phyloP scores from a whole-genome alignment of 2,329 filamentous ascomycete genomes.

The Parastagonospora nodorum region DNA sequence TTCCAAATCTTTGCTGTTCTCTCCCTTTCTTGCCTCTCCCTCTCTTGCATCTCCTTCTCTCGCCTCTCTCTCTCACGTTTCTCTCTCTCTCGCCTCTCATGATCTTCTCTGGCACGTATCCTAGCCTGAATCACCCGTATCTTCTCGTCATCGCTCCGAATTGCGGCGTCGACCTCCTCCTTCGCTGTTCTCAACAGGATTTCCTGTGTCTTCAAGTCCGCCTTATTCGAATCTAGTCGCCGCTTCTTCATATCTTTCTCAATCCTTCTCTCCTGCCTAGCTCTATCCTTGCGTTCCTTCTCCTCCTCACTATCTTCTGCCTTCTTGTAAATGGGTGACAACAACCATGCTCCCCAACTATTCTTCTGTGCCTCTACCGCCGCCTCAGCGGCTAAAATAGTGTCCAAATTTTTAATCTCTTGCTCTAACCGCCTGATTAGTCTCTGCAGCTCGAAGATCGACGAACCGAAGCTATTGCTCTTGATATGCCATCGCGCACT shows the following conservation, averaged over 20 bases:
- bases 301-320: conserved; percentile 38
- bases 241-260: conserved; percentile 43
- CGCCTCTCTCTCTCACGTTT: not conserved
- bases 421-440: conserved; percentile 26
- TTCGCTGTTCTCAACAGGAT: no score
- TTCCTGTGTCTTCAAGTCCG: conserved; percentile 7
- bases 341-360: conserved; percentile 32
- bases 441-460: conserved; percentile 22
- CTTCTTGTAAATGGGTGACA: conserved; percentile 37
- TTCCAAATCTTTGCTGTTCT: not conserved
- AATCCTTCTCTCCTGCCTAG: conserved; percentile 37
- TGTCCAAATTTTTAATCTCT: conserved; percentile 33
- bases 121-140: conserved; percentile 4
- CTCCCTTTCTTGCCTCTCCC: conserved; percentile 2
- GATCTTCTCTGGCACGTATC: conserved; percentile 1
- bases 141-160: conserved; percentile 22
- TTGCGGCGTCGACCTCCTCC: no score
- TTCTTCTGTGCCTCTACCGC: conserved; percentile 37
- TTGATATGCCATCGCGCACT: conserved; percentile 29
- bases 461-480: conserved; percentile 15
- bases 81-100: conserved; percentile 1
- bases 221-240: conserved; percentile 20
- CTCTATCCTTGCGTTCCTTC: conserved; percentile 38
- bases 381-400: conserved; percentile 31
- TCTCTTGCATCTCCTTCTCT: conserved; percentile 1